phyloP scores from a whole-genome alignment of 345 rosid genomes.

The Leavenworthia alabamica region DNA sequence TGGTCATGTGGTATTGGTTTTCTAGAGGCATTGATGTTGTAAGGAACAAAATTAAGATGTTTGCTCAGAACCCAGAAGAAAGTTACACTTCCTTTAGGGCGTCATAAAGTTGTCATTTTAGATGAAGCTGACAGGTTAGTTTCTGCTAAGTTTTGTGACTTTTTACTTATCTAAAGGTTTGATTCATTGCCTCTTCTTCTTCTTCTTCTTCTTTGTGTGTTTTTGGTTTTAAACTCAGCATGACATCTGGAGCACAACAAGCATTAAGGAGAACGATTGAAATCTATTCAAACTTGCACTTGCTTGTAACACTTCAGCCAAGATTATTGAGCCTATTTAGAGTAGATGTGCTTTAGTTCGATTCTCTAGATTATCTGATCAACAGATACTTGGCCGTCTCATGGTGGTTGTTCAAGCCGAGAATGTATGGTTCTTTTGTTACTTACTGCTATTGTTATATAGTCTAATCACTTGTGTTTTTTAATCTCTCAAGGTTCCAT shows the following conservation, averaged over 20 bases:
- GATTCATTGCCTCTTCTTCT: too few relatives aligned
- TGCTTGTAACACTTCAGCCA: slow-evolving; percentile 84
- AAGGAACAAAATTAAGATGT: slow-evolving; percentile 95
- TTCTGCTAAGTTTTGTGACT: neutral
- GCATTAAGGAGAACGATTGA: slow-evolving; percentile 96
- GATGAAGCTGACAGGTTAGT: slow-evolving; percentile 97
- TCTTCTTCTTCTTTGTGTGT: too few relatives aligned
- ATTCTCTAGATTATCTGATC: slow-evolving; percentile 87
- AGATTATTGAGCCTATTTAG: slow-evolving; percentile 95
- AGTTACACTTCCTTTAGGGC: slow-evolving; percentile 79
- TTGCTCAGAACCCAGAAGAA: slow-evolving; percentile 98
- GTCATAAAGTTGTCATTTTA: slow-evolving; percentile 81
- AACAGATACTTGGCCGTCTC: slow-evolving; percentile 88
- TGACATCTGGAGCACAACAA: slow-evolving; percentile 99
- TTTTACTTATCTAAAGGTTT: too few relatives aligned
- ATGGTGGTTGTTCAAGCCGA: slow-evolving; percentile 83
- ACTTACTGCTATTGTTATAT: too few relatives aligned
- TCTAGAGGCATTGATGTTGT: slow-evolving; percentile 92
- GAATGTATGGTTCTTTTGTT: slow-evolving; percentile 44
- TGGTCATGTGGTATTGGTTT: neutral
- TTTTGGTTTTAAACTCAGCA: slow-evolving; percentile 36
- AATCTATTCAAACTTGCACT: slow-evolving; percentile 90
- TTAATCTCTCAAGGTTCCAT: slow-evolving; percentile 60
- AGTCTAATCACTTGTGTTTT: slow-evolving; percentile 3
- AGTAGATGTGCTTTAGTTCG: slow-evolving; percentile 96